Conservation (phyloP, 2,329 filamentous ascomycete genomes). For the Colletotrichum echinochloae region DNA sequence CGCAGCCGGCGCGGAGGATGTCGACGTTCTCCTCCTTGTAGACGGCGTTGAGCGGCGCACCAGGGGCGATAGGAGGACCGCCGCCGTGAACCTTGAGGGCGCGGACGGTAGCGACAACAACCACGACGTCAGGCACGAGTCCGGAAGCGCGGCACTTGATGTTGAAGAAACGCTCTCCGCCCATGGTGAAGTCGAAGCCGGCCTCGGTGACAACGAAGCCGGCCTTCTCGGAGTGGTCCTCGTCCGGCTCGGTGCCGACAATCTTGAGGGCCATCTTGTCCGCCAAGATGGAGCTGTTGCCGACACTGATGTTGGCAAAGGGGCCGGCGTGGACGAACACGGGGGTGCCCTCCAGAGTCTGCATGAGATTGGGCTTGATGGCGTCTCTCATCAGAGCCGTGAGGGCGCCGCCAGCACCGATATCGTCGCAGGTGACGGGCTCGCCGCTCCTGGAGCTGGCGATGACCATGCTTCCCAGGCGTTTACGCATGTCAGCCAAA, state of each 20-base stretch:
- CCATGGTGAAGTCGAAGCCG: conserved; percentile 99
- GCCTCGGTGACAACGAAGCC: conserved; percentile 97
- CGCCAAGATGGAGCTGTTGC: conserved; percentile 93
- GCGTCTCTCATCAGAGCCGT: conserved; percentile 97
- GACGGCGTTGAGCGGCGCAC: conserved; percentile 84
- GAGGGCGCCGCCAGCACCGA: conserved; percentile 91
- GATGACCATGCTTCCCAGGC: conserved; percentile 95
- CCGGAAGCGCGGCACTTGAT: conserved; percentile 98
- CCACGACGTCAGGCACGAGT: conserved; percentile 90
- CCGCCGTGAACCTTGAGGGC: conserved; percentile 98
- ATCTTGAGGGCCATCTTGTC: conserved; percentile 97
- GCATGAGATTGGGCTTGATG: conserved; percentile 99
- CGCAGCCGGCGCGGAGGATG: conserved; percentile 86
- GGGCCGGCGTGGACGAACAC: conserved; percentile 98
- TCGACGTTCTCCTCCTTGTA: conserved; percentile 96
- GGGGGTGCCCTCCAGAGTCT: conserved; percentile 95
- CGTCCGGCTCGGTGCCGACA: conserved; percentile 91
- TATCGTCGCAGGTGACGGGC: conserved; percentile 94
- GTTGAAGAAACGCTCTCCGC: conserved; percentile 99
- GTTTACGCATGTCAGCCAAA: conserved; percentile 89
- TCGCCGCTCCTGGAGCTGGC: conserved; percentile 88
- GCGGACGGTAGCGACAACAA: conserved; percentile 94
- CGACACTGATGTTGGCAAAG: conserved; percentile 98
- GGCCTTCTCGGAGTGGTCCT: conserved; percentile 83
- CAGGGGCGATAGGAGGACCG: conserved; percentile 91